Conservation (phyloP, 2,329 filamentous ascomycete species). For the Phialocephala sp. region DNA sequence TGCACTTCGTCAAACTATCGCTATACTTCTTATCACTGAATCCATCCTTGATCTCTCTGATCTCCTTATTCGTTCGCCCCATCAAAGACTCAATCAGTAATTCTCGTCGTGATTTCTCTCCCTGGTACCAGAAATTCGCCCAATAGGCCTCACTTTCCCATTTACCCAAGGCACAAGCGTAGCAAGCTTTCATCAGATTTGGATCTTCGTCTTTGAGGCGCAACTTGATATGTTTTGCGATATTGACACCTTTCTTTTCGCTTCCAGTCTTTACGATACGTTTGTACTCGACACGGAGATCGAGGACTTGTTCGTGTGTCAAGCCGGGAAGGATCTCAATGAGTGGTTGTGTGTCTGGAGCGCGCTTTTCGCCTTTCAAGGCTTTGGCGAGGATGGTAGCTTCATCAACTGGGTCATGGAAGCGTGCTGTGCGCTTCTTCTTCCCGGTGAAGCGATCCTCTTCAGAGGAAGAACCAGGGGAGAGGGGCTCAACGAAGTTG, state of each 20-base stretch:
- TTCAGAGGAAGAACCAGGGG: constrained; percentile 57
- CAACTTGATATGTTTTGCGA: constrained; percentile 83
- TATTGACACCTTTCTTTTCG: constrained; percentile 78
- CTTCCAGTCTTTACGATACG: constrained; percentile 79
- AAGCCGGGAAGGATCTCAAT: constrained; percentile 85
- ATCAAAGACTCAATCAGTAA: constrained; percentile 92
- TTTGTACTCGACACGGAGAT: constrained; percentile 90
- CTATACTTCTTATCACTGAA: constrained; percentile 93
- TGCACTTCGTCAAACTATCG: constrained; percentile 81
- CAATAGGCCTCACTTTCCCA: constrained; percentile 97
- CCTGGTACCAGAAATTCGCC: constrained; percentile 98
- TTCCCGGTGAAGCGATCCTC: constrained; percentile 52
- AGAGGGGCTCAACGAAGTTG: constrained; percentile 54
- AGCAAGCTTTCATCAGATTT: constrained; percentile 87
- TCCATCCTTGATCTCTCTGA: constrained; percentile 81
- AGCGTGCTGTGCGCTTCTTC: constrained; percentile 64
- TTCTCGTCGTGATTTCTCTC: constrained; percentile 81
- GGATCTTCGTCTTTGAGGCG: constrained; percentile 75
- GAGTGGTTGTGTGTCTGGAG: constrained; percentile 72
- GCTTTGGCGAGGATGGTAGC: constrained; percentile 78
- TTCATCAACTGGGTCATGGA: constrained; percentile 84
- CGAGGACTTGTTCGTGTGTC: constrained; percentile 85
- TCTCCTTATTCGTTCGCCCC: constrained; percentile 87
- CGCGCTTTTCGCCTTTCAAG: constrained; percentile 60
- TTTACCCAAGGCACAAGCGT: constrained; percentile 83